phyloP scores from a whole-genome alignment of 2,329 filamentous ascomycete genomes.

The Lasiodiplodia gonubiensis region DNA sequence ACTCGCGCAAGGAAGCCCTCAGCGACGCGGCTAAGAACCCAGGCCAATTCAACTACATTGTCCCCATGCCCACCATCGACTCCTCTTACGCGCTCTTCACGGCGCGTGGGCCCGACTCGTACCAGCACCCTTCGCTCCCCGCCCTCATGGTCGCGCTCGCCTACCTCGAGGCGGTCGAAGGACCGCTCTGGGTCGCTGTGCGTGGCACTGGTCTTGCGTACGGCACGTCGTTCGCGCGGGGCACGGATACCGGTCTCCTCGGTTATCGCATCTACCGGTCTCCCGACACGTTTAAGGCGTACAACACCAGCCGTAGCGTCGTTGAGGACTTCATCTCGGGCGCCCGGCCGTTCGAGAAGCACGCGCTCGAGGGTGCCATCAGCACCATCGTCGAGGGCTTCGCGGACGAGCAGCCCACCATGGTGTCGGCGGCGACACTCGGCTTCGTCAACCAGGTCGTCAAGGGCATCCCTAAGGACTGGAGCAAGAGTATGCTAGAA shows the following conservation, averaged over 20 bases:
- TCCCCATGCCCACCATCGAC: constrained; percentile 91
- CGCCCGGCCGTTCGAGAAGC: constrained; percentile 72
- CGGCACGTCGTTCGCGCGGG: constrained; percentile 78
- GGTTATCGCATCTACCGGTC: constrained; percentile 89
- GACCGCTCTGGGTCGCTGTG: constrained; percentile 91
- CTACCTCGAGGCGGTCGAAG: constrained; percentile 92
- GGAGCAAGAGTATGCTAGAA: constrained; percentile 76
- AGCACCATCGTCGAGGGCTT: constrained; percentile 85
- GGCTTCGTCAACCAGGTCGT: constrained; percentile 86
- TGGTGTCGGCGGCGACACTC: constrained; percentile 78
- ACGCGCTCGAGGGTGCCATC: constrained; percentile 87
- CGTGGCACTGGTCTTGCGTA: constrained; percentile 94
- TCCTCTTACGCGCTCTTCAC: constrained; percentile 86
- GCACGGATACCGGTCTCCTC: constrained; percentile 78
- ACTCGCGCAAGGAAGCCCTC: constrained; percentile 72
- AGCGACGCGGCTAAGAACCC: constrained; percentile 76
- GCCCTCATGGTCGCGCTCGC: constrained; percentile 85
- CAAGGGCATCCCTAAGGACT: constrained; percentile 74
- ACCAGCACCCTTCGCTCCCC: constrained; percentile 77
- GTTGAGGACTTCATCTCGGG: constrained; percentile 78
- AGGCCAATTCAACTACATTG: constrained; percentile 76
- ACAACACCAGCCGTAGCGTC: constrained; percentile 74
- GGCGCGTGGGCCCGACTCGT: constrained; percentile 74
- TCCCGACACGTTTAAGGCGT: constrained; percentile 87
- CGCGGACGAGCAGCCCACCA: constrained; percentile 87